Percentiles rank a stretch among this genome's conserved stretches.
phyloP scores from a whole-genome alignment of 306 rosid genomes.

The Fagus sylvatica region DNA sequence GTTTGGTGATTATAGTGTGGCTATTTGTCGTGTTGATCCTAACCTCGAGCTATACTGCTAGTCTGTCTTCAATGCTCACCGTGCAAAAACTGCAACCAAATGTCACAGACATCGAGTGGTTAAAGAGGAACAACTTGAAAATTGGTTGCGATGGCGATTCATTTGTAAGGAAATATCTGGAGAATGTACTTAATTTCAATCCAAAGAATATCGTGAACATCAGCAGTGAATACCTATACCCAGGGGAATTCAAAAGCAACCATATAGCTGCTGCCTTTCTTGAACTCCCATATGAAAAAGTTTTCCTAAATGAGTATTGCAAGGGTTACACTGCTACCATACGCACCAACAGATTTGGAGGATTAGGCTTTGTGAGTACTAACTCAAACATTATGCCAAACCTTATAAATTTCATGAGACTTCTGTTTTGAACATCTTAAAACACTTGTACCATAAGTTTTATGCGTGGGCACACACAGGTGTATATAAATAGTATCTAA shows the following conservation, averaged over 20 bases:
- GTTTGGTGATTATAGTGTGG: conserved; percentile 56
- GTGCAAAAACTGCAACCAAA: conserved; percentile 37
- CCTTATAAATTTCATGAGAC: no score
- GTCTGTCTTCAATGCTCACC: conserved; percentile 70
- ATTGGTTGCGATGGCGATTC: conserved; percentile 53
- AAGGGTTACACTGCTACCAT: conserved; percentile 13
- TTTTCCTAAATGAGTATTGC: conserved; percentile 27
- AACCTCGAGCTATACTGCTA: conserved; percentile 70
- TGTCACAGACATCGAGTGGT: conserved; percentile 38
- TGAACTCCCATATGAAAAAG: conserved; percentile 34
- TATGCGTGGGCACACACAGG: no score
- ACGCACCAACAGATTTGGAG: conserved; percentile 36
- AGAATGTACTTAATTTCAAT: not conserved
- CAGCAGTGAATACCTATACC: not conserved
- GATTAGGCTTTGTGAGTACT: conserved; percentile 42
- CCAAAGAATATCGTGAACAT: not conserved
- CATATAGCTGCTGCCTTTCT: conserved; percentile 32
- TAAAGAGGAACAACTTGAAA: conserved; percentile 35
- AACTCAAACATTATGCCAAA: not conserved
- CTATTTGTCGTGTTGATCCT: conserved; percentile 55
- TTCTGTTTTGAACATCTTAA: no score
- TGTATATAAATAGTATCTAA: no score
- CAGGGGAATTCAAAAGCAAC: not conserved
- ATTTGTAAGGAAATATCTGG: conserved; percentile 6
- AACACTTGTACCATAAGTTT: no score